Evolutionary conservation across 116 monocot species (phyloP).

Genomic region (Iris pallida): DNA sequence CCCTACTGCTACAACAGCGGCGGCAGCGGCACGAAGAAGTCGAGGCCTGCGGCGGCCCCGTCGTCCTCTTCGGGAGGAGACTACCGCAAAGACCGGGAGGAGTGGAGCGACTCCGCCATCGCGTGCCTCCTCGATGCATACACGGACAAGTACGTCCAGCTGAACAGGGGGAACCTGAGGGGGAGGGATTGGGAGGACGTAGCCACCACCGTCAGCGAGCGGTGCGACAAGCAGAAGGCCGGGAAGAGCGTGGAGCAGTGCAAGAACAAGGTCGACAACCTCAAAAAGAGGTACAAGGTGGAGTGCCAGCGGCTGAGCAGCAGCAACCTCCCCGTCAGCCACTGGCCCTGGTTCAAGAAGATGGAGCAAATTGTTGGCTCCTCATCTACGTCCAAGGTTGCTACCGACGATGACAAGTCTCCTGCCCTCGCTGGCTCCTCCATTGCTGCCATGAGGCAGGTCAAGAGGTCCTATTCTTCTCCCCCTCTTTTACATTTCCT

Average conservation of each 20-base stretch:
- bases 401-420: conserved; percentile 45
- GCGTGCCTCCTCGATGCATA: conserved; percentile 80
- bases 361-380: conserved; percentile 80
- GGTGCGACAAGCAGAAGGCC: conserved; percentile 65
- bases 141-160: conserved; percentile 80
- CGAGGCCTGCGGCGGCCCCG: conserved; percentile 2
- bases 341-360: conserved; percentile 99
- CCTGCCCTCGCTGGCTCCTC: conserved; percentile 8
- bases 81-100: conserved; percentile 95
- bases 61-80: conserved; percentile 36
- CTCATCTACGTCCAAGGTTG: conserved; percentile 48
- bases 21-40: conserved; percentile 6
- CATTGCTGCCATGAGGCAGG: conserved; percentile 36
- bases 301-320: conserved; percentile 79
- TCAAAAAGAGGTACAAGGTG: conserved; percentile 98
- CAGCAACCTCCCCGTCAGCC: conserved; percentile 47
- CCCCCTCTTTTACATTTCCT: too few relatives aligned
- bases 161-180: conserved; percentile 88
- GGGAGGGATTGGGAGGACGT: conserved; percentile 99
- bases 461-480: conserved; percentile 46
- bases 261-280: conserved; percentile 98
- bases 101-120: conserved; percentile 96
- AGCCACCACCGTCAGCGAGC: conserved; percentile 71
- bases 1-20: conserved; percentile 30
- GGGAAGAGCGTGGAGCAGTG: conserved; percentile 98